These are phyloP conservation scores for Inga oerstediana DNA, from an alignment of 306 rosid species.

Conservation along the genomic window DNA sequence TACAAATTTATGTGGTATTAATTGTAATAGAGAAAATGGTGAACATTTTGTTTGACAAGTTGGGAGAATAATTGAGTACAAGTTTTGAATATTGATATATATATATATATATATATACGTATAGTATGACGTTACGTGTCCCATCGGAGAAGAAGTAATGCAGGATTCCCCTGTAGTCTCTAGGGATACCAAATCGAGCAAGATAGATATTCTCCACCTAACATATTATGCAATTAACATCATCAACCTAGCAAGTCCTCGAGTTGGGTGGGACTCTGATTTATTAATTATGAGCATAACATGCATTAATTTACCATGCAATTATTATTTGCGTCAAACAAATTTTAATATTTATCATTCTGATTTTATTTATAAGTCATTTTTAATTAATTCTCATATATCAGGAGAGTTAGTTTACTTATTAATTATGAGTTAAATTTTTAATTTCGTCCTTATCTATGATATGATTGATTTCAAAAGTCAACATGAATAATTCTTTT, in stretches of 20 bases:
- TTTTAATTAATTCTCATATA: too few relatives aligned
- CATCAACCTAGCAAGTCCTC: neutral
- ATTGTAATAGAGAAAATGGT: neutral
- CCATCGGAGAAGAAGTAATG: neutral
- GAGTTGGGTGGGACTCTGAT: neutral
- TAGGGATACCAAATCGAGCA: neutral
- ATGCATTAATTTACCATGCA: neutral
- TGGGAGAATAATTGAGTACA: neutral
- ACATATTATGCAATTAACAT: neutral
- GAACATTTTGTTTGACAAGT: neutral
- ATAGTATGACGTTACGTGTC: too few relatives aligned
- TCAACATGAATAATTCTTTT: too few relatives aligned
- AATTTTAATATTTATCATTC: too few relatives aligned
- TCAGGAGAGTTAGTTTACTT: too few relatives aligned
- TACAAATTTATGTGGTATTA: neutral
- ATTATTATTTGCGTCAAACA: neutral
- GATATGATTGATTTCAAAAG: too few relatives aligned
- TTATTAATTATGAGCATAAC: neutral
- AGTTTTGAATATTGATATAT: neutral
- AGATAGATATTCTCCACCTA: neutral
- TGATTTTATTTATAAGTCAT: too few relatives aligned
- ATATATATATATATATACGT: too few relatives aligned
- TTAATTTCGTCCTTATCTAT: too few relatives aligned
- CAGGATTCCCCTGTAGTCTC: neutral
- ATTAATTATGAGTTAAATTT: too few relatives aligned